Evolutionary conservation across 805 yeast genomes (phyloP).

Genomic region (Debaryomyces maramus): DNA sequence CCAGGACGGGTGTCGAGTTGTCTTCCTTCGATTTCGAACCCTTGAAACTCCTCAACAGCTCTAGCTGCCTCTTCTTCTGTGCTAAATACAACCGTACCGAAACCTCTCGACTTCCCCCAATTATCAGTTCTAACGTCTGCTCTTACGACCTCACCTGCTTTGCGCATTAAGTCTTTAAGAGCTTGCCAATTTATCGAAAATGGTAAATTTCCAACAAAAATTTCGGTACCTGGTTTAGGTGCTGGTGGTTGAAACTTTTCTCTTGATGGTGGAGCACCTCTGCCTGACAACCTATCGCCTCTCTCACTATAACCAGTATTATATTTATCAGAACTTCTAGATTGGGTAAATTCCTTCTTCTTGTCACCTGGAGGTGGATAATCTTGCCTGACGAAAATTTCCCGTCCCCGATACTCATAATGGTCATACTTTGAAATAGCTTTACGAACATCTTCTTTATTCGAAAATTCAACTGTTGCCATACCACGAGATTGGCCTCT

Average conservation of each 20-base stretch:
- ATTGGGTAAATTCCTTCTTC: conserved; percentile 21
- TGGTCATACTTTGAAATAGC: conserved; percentile 75
- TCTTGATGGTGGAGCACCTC: conserved; percentile 7
- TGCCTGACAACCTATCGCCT: conserved; percentile 17
- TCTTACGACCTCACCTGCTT: conserved; percentile 72
- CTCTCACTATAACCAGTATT: conserved; percentile 18
- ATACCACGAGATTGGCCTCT: conserved; percentile 84
- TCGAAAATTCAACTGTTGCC: conserved; percentile 85
- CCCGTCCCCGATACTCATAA: conserved; percentile 66
- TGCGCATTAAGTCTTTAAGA: conserved; percentile 78
- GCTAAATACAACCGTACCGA: conserved; percentile 75
- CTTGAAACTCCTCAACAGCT: conserved; percentile 71
- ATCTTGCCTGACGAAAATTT: conserved; percentile 86
- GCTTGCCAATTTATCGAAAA: conserved; percentile 81
- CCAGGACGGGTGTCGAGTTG: conserved; percentile 79
- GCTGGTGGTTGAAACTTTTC: conserved; percentile 10
- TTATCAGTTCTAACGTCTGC: conserved; percentile 73
- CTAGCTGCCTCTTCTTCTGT: conserved; percentile 64
- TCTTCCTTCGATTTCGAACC: conserved; percentile 74
- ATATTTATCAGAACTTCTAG: conserved; percentile 23
- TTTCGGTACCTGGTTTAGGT: conserved; percentile 49
- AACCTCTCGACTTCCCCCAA: conserved; percentile 80
- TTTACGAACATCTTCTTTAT: conserved; percentile 59
- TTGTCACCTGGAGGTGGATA: conserved; percentile 70
- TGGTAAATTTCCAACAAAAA: conserved; percentile 82